These are phyloP conservation scores for Coemansia sp. DNA, from an alignment of 192 early-diverging fungal genomes.

Conservation along the genomic window DNA sequence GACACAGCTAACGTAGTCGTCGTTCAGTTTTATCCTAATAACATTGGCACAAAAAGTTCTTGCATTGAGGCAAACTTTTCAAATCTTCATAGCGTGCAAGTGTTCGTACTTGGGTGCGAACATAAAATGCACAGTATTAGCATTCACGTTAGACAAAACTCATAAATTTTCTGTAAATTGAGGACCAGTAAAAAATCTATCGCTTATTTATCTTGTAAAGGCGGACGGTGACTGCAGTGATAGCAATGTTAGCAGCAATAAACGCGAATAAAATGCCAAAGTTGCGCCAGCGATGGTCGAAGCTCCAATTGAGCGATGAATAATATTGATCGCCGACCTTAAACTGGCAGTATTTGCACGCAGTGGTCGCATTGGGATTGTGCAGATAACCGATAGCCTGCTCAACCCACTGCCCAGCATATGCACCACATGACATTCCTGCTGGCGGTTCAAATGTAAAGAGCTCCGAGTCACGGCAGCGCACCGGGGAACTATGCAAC, in stretches of 20 bases:
- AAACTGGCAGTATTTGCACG: conserved; percentile 66
- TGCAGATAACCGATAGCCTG: conserved; percentile 61
- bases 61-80: no score
- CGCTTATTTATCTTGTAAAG: conserved; percentile 49
- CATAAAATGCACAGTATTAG: no score
- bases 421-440: conserved; percentile 62
- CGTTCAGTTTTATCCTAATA: no score
- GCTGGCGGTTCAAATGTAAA: conserved; percentile 56
- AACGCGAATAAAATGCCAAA: conserved; percentile 63
- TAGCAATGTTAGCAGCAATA: conserved; percentile 58
- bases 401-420: conserved; percentile 55
- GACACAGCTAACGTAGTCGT: no score
- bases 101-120: no score
- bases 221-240: conserved; percentile 41
- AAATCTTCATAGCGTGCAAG: no score
- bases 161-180: no score
- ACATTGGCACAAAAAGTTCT: no score
- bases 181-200: conserved; percentile 11
- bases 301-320: conserved; percentile 52
- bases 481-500: conserved; percentile 51
- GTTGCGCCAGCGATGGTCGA: conserved; percentile 66
- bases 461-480: conserved; percentile 54
- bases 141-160: no score
- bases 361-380: conserved; percentile 49
- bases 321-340: conserved; percentile 61